phyloP scores from a whole-genome alignment of 208 protist species.

The Trypanosoma grayi region DNA sequence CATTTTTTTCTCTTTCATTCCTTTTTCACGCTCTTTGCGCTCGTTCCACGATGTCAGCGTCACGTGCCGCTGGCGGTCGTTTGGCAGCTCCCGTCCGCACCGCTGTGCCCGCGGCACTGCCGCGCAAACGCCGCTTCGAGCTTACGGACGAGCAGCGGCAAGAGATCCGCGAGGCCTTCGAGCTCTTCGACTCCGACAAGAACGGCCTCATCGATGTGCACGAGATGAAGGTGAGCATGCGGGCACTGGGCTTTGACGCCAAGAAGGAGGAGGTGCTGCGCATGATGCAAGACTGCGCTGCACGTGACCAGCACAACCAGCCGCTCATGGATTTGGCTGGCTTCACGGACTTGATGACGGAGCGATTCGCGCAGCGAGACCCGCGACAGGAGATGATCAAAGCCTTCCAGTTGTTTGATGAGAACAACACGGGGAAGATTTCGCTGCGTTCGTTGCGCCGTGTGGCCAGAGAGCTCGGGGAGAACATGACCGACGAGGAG shows the following conservation, averaged over 20 bases:
- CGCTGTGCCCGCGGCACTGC: slow-evolving; percentile 33
- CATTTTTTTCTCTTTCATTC: no score
- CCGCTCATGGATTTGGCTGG: slow-evolving; percentile 88
- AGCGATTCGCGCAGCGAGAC: slow-evolving; percentile 91
- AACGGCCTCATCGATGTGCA: slow-evolving; percentile 96
- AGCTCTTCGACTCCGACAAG: slow-evolving; percentile 98
- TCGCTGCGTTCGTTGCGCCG: slow-evolving; percentile 91
- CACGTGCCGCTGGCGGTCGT: slow-evolving; percentile 30
- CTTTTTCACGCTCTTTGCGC: no score
- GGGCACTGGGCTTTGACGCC: slow-evolving; percentile 98
- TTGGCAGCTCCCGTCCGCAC: slow-evolving; percentile 39
- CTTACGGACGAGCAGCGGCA: slow-evolving; percentile 98
- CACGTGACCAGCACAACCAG: slow-evolving; percentile 77
- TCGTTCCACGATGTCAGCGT: slow-evolving; percentile 20
- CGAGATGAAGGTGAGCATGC: slow-evolving; percentile 99
- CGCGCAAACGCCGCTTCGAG: slow-evolving; percentile 88
- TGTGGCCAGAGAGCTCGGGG: slow-evolving; percentile 93
- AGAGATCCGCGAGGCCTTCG: slow-evolving; percentile 99
- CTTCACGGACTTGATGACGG: slow-evolving; percentile 93
- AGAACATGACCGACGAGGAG: slow-evolving; percentile 97
- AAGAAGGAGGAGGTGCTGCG: slow-evolving; percentile 94
- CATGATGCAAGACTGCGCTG: slow-evolving; percentile 86
- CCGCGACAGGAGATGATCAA: slow-evolving; percentile 94
- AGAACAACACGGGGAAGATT: slow-evolving; percentile 95
- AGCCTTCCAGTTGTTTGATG: slow-evolving; percentile 96